Evolutionary conservation across 202 grass and related monocot species (phyloP), one percentile per base, ranked within the genome.

Genomic region (Schoenoplectus tabernaemontani): DNA sequence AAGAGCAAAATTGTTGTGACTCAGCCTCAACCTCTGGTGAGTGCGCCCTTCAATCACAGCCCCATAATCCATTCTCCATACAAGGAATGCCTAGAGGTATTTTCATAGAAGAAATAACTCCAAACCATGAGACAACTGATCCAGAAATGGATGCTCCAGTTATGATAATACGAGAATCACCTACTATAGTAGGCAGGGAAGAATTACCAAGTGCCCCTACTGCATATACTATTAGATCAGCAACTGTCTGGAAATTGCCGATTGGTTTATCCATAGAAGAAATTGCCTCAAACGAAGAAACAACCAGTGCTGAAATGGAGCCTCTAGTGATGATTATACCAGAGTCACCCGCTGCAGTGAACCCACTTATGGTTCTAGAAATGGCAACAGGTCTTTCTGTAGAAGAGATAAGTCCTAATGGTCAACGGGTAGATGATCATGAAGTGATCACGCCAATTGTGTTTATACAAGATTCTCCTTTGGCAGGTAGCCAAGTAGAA

Each of bases 81-180:
- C 47, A 4, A 10, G 70, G 54, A 53, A 54, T 80, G 60, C 78
- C 78, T 0, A 80, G 57, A 65, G 78, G 78, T 50, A 63, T 80
- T 51, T 47, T 51, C 23, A 80, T 80, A 61, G 78, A 80, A 28
- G 78, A 80, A 80, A 48, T 80, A 65, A 80, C 57, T 34, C 78
- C 59, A 63, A 80, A 47, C 60, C 78, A 65, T 6, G 78, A 46
- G 26, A 65, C 58, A 80, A 64, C 39, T 30, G 59, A 64, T 80
- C 78, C 78, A 47, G 78, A 80, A 51, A 80, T 80, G 78, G 78
- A 80, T 3, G 39, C 42, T 80, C 41, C 78, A 51, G 59, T 80
- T 80, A 65, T 80, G 41, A 80, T 80, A 26, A 65, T 80, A 63
- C 42, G 78, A 61, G 78, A 80, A 63, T 80, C 78, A 63, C 78